Evolutionary conservation across 163 green algal species (phyloP), one percentile per base, ranked within the genome.

Genomic region (Scenedesmus sp.): DNA sequence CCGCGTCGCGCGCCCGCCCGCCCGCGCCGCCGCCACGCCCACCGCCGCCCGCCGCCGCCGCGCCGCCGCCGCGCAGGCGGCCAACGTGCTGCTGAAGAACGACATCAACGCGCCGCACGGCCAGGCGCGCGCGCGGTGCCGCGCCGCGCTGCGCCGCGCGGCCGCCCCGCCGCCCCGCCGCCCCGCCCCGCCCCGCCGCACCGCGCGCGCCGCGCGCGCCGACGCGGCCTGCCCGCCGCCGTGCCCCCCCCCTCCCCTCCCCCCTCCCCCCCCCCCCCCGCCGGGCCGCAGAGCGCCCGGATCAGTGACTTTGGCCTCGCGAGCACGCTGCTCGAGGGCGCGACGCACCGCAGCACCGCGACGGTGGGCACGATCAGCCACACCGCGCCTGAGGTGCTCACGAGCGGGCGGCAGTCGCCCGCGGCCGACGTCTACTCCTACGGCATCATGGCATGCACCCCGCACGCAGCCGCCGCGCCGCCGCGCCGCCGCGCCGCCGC

Each of bases 391-490:
- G 62, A 66, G 80, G 69, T 75, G 62, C 39, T 78, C 31, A 45
- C 26, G 15, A 39, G 36, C 5, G 58, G 53, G 47, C 20, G 47
- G 26, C 34, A 63, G 39, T 63, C 42, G 20, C 29, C 14, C 9
- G 33, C 73, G 0, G 85, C 83, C 1, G 89, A 93, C 63, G 80
- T 91, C 7, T 93, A 91, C 65, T 83, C 78, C 10, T 77, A 89
- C 56, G 89, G 87, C 18, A 81, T 91, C n/a, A n/a, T n/a, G n/a
- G n/a, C n/a, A n/a, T n/a, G n/a, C n/a, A n/a, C n/a, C n/a, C n/a
- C n/a, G n/a, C n/a, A n/a, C n/a, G n/a, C n/a, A n/a, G n/a, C n/a
- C n/a, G n/a, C n/a, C n/a, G n/a, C n/a, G n/a, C n/a, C n/a, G n/a
- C n/a, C n/a, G n/a, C n/a, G n/a, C n/a, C n/a, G n/a, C n/a, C n/a